Base-by-base conservation (phyloP, 352 stramenopile genomes). In the Phytophthora pisi region DNA sequence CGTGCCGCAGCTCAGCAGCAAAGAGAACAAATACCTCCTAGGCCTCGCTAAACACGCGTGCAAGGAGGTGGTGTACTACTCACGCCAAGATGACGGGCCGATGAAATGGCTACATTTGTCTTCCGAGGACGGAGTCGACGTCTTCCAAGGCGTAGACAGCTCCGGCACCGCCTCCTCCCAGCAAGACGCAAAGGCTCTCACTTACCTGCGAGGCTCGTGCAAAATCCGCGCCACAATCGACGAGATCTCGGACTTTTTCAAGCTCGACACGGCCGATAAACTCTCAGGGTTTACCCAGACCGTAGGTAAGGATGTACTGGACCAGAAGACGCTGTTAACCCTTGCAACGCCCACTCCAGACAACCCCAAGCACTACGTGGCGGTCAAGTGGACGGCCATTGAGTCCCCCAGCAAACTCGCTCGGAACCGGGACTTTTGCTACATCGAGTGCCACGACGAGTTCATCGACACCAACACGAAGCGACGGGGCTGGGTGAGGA, bases 31-130 rank as follows among this genome's bases (percentile, higher is more conserved):
- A 55, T 90, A 91, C 64, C 74, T 93, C 10, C 50, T 93, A 0
- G 77, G 79, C 3, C 68, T 94, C 9, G 88, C 85, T 5, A 93
- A 93, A 56, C 84, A 82, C 47, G 82, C 88, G 3, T 95, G 88
- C 64, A 95, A 93, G 67, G 87, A 95, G 61, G 88, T 95, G 8
- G 84, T 95, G 20, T 93, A 91, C 51, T 95, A 93, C 63, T 92
- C 88, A 55, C 77, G 88, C 38, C 79, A 76, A 9, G 47, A 71
- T 0, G 82, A 82, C 60, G 88, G 88, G 0, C 88, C 88, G 11
- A 89, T 95, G 73, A 81, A 87, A 53, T 95, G 88, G 88, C 74
- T 95, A 13, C 86, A 85, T 43, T 67, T 95, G 26, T 79, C 81
- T 6, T 91, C 85, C 1, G 75, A 88, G 3, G 80, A 91, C 51